phyloP scores from a whole-genome alignment of 2,329 filamentous ascomycete genomes.

The Bipolaris oryzae region DNA sequence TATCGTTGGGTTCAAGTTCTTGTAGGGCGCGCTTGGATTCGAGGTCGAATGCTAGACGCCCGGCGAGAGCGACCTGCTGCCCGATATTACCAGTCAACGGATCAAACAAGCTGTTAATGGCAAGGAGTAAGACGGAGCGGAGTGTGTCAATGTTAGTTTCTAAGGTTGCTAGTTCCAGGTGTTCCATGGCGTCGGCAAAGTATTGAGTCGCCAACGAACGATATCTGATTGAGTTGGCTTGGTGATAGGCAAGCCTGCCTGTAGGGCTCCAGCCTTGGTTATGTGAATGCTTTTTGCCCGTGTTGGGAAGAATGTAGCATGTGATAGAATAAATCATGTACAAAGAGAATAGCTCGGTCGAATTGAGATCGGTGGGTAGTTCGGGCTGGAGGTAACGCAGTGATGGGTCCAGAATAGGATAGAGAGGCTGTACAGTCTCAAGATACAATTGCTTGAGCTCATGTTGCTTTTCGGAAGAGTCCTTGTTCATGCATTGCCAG shows the following conservation, averaged over 20 bases:
- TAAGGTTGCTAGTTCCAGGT: slow-evolving; percentile 41
- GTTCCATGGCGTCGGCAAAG: slow-evolving; percentile 38
- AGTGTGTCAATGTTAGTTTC: slow-evolving; percentile 42
- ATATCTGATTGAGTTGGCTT: slow-evolving; percentile 39
- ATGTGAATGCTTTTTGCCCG: slow-evolving; percentile 27
- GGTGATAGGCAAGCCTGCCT: slow-evolving; percentile 38
- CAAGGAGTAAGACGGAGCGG: slow-evolving; percentile 40
- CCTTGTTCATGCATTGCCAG: slow-evolving; percentile 31
- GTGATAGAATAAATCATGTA: slow-evolving; percentile 48
- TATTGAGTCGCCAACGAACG: slow-evolving; percentile 35
- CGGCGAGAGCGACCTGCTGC: slow-evolving; percentile 45
- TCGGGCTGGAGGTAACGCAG: slow-evolving; percentile 34
- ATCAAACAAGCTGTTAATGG: slow-evolving; percentile 46
- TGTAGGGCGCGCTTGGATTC: slow-evolving; percentile 36
- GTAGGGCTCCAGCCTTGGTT: slow-evolving; percentile 29
- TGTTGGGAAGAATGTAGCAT: slow-evolving; percentile 41
- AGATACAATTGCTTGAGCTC: slow-evolving; percentile 42
- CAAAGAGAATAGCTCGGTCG: slow-evolving; percentile 37
- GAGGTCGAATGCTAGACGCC: slow-evolving; percentile 41
- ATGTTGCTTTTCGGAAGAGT: slow-evolving; percentile 31
- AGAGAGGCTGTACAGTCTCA: slow-evolving; percentile 36
- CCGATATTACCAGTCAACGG: slow-evolving; percentile 45
- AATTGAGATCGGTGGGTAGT: slow-evolving; percentile 30
- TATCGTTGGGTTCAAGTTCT: slow-evolving; percentile 31
- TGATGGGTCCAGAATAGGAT: slow-evolving; percentile 38